These are phyloP conservation scores for Tricholoma flavovirens DNA, from an alignment of 768 basidiomycete species.

Conservation along the genomic window DNA sequence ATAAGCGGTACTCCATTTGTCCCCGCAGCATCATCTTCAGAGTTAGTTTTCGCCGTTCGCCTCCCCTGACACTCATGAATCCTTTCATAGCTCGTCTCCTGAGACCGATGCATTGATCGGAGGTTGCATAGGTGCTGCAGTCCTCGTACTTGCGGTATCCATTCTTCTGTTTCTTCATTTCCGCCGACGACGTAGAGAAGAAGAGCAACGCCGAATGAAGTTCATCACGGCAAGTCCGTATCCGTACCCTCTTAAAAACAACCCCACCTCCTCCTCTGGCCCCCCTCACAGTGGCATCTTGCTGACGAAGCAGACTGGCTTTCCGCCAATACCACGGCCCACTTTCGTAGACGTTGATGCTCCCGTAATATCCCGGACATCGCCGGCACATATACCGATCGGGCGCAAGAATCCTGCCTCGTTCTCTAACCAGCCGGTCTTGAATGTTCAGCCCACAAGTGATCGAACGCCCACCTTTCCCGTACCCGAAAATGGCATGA, in stretches of 20 bases:
- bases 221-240: conserved; percentile 8
- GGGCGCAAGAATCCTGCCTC: conserved; percentile 15
- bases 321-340: background rate
- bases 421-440: conserved; percentile 7
- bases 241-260: conserved; percentile 2
- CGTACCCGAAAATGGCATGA: background rate
- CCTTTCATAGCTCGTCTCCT: conserved; percentile 4
- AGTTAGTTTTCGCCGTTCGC: background rate
- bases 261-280: background rate
- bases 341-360: background rate
- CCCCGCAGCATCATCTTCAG: conserved; percentile 6
- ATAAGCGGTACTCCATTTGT: conserved; percentile 3
- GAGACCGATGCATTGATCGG: conserved; percentile 12
- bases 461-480: background rate
- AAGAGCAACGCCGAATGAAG: conserved; percentile 5
- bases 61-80: background rate
- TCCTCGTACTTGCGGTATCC: conserved; percentile 10
- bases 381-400: background rate
- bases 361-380: conserved; percentile 5
- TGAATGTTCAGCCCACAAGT: background rate
- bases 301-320: background rate
- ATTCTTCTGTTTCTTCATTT: conserved; percentile 9
- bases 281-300: background rate
- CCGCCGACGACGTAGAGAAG: conserved; percentile 14
- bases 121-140: conserved; percentile 13